Conservation (phyloP, 768 basidiomycete genomes). For the Harrya chromipes region DNA sequence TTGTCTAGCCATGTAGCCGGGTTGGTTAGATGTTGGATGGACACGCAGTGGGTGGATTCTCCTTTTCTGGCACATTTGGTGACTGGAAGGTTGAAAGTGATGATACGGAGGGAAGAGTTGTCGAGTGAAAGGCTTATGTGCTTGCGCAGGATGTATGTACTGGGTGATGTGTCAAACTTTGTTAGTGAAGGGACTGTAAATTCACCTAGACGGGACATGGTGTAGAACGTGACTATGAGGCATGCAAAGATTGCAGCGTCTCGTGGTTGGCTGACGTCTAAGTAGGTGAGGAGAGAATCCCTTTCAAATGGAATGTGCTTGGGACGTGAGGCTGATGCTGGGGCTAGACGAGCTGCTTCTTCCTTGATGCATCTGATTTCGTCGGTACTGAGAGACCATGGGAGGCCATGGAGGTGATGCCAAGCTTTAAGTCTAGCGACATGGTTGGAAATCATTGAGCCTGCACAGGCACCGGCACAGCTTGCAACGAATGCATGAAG, state of each 20-base stretch:
- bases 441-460: constrained; percentile 12
- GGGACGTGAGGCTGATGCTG: background rate
- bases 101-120: too few relatives aligned
- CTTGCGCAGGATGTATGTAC: too few relatives aligned
- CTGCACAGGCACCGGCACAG: constrained; percentile 1
- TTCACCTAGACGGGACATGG: background rate
- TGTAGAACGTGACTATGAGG: background rate
- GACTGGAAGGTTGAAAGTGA: background rate
- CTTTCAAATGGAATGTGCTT: background rate
- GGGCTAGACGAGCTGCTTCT: background rate
- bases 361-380: constrained; percentile 15
- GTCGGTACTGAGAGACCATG: constrained; percentile 10
- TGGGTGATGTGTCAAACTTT: too few relatives aligned
- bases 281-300: constrained; percentile 10
- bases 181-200: background rate
- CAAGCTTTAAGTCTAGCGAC: constrained; percentile 20
- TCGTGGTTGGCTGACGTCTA: constrained; percentile 28
- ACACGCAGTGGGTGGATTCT: background rate
- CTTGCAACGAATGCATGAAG: constrained; percentile 16
- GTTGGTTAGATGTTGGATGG: background rate
- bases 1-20: background rate
- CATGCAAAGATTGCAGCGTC: constrained; percentile 38
- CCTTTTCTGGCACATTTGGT: background rate
- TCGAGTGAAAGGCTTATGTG: too few relatives aligned
- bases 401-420: constrained; percentile 24